These are phyloP conservation scores for Kurtzmaniella quercitrusa DNA, from an alignment of 1,139 yeast genomes.

Conservation along the genomic window DNA sequence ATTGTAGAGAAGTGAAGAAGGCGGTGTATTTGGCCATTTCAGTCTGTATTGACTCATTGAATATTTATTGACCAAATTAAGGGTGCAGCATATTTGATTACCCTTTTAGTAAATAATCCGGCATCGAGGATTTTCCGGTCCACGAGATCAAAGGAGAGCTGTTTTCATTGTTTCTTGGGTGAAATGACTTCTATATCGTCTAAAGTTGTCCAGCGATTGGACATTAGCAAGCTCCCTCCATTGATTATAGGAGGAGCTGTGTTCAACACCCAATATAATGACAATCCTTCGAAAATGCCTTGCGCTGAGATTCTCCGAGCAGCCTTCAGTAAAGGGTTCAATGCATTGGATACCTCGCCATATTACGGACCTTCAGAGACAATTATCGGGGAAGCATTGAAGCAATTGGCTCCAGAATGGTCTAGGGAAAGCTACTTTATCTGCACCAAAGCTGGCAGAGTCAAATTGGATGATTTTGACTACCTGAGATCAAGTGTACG, in stretches of 20 bases:
- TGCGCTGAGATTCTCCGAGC: constrained; percentile 50
- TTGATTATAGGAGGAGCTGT: constrained; percentile 83
- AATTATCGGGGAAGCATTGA: constrained; percentile 64
- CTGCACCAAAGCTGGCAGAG: constrained; percentile 85
- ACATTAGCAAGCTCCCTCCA: constrained; percentile 43
- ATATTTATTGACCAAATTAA: not conserved
- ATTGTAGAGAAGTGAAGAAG: no score
- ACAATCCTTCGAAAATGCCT: constrained; percentile 58
- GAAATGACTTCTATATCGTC: not conserved
- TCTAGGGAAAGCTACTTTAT: constrained; percentile 64
- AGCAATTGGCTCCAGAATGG: constrained; percentile 32
- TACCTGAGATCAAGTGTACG: constrained; percentile 60
- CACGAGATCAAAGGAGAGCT: no score
- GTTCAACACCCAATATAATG: constrained; percentile 72
- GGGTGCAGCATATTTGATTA: not conserved
- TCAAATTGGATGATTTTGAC: constrained; percentile 66
- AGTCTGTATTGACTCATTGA: no score
- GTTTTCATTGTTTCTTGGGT: no score
- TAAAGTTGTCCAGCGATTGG: not conserved
- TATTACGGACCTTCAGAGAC: constrained; percentile 89
- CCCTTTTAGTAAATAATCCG: not conserved
- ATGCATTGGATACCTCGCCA: constrained; percentile 86
- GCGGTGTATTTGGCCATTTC: no score
- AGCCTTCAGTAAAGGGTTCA: constrained; percentile 66
- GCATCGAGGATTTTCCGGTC: not conserved